phyloP scores from a whole-genome alignment of 1,139 yeast genomes.

The Saccharomycopsis crataegensis region DNA sequence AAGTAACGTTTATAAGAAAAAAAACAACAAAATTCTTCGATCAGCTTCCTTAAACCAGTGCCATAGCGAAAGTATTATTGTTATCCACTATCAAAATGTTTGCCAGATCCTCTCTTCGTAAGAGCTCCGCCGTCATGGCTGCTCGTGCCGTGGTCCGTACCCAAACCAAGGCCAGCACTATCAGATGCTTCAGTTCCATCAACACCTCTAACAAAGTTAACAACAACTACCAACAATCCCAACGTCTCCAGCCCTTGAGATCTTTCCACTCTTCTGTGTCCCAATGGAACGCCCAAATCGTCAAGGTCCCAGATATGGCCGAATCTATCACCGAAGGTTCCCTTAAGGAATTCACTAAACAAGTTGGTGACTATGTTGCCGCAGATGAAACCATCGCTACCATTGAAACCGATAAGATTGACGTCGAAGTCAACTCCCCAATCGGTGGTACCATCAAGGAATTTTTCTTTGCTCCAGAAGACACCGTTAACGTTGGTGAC shows the following conservation, averaged over 20 bases:
- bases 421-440: conserved; percentile 94
- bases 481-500: conserved; percentile 95
- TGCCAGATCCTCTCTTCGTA: too few relatives aligned
- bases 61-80: too few relatives aligned
- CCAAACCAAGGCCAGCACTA: too few relatives aligned
- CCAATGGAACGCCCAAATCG: conserved; percentile 34
- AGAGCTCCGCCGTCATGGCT: too few relatives aligned
- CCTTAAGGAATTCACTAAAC: conserved; percentile 65
- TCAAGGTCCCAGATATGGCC: conserved; percentile 98
- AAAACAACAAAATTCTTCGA: too few relatives aligned
- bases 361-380: conserved; percentile 83
- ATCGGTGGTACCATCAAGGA: conserved; percentile 85
- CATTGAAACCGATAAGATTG: conserved; percentile 97
- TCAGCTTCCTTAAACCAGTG: too few relatives aligned
- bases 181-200: too few relatives aligned
- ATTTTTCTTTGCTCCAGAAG: conserved; percentile 76
- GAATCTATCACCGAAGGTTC: conserved; percentile 98
- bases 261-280: conserved; percentile 7
- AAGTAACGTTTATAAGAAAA: too few relatives aligned
- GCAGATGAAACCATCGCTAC: conserved; percentile 93
- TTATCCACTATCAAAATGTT: too few relatives aligned
- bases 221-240: not conserved
- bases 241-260: not conserved
- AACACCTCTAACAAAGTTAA: too few relatives aligned
- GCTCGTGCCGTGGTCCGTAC: too few relatives aligned